These are phyloP conservation scores for Allium sativum DNA, from an alignment of 106 monocot genomes.

Conservation along the genomic window DNA sequence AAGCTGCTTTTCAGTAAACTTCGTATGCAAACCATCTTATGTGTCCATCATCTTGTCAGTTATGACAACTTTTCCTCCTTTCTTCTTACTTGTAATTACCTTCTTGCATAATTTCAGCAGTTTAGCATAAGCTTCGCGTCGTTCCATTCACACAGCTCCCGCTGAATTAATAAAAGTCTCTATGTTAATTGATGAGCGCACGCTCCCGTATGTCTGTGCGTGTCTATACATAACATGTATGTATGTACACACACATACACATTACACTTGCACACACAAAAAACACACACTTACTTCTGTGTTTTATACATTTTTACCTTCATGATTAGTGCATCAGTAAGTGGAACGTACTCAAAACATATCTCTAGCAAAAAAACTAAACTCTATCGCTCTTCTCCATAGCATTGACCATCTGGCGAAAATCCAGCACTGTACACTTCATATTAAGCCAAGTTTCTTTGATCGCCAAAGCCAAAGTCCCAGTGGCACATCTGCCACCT, in stretches of 20 bases:
- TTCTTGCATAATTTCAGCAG: conserved; percentile 10
- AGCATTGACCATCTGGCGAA: conserved; percentile 13
- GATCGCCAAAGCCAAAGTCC: conserved; percentile 1
- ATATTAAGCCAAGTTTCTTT: conserved; percentile 11
- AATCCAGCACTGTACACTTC: conserved; percentile 16
- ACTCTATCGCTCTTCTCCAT: conserved; percentile 4
- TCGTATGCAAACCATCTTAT: neutral
- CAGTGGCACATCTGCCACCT: conserved; percentile 17
- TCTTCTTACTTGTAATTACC: conserved; percentile 6
- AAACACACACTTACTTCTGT: too few species aligned
- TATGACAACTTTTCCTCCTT: conserved; percentile 13
- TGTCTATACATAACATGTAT: neutral
- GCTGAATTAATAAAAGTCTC: neutral
- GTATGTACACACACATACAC: too few species aligned
- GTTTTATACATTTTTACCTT: conserved; percentile 19
- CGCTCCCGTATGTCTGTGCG: too few species aligned
- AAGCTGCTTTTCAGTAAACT: conserved; percentile 1
- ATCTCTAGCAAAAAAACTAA: conserved; percentile 17
- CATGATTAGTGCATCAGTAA: conserved; percentile 14
- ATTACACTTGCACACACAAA: too few species aligned
- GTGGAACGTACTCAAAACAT: conserved; percentile 27
- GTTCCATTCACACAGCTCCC: conserved; percentile 10
- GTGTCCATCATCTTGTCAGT: conserved; percentile 7
- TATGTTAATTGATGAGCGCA: too few species aligned
- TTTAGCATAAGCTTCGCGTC: conserved; percentile 11